Percentiles rank a stretch among this genome's conserved stretches.
These are phyloP conservation scores for Boechera stricta DNA, from an alignment of 345 rosid genomes.

Conservation along the genomic window DNA sequence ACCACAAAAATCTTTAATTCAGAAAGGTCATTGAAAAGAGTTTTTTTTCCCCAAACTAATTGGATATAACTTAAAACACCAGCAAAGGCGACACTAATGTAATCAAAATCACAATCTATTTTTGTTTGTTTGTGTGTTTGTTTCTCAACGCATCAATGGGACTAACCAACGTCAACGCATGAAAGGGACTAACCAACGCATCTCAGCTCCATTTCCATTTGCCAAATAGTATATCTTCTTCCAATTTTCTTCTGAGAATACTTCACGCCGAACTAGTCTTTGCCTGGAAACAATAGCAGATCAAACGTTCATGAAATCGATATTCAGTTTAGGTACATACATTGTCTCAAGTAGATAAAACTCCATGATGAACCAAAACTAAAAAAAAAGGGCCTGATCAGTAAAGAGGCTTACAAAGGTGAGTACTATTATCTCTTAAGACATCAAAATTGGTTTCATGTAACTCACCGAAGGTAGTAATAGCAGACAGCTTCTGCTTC, in stretches of 20 bases:
- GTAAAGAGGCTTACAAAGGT: neutral
- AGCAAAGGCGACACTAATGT: conserved; percentile 24
- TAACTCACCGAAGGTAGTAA: conserved; percentile 86
- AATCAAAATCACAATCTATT: conserved; percentile 30
- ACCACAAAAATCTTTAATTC: conserved; percentile 32
- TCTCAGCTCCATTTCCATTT: conserved; percentile 92
- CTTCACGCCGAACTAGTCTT: conserved; percentile 74
- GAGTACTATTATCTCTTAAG: neutral
- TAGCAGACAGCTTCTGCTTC: conserved; percentile 93
- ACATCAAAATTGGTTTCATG: neutral
- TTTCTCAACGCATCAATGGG: conserved; percentile 69
- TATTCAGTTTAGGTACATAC: neutral
- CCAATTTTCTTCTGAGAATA: conserved; percentile 86
- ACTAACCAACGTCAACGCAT: conserved; percentile 75
- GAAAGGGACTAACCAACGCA: conserved; percentile 75
- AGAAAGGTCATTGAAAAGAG: conserved; percentile 2
- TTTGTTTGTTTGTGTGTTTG: conserved; percentile 23
- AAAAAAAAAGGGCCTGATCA: neutral
- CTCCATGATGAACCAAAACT: conserved; percentile 20
- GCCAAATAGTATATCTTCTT: conserved; percentile 76
- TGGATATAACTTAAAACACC: conserved; percentile 36
- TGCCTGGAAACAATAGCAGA: conserved; percentile 60
- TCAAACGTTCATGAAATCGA: neutral
- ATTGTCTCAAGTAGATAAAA: neutral
- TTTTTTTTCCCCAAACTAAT: conserved; percentile 30